These are phyloP conservation scores for Corymbia citriodora DNA, from an alignment of 441 rosid genomes.

Conservation along the genomic window DNA sequence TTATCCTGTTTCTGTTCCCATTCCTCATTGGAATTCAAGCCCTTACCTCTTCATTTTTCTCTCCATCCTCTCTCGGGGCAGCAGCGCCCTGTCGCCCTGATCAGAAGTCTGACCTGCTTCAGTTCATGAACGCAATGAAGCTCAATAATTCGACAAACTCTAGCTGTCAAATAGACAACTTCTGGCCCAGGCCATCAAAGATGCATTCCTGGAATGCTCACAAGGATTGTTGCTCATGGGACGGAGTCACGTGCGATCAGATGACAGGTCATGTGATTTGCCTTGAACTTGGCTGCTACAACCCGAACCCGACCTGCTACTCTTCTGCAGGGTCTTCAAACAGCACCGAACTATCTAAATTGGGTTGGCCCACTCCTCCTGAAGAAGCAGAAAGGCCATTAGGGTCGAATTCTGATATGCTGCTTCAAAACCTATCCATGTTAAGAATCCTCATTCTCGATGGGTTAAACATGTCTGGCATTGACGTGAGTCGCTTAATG, in stretches of 20 bases:
- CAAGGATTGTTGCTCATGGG: not conserved
- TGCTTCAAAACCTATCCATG: not conserved
- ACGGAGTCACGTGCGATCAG: not conserved
- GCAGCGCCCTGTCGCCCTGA: not conserved
- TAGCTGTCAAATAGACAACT: rapidly evolving
- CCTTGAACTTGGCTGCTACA: not conserved
- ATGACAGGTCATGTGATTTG: not conserved
- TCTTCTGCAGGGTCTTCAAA: not conserved
- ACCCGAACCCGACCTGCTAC: not conserved
- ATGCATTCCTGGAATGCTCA: not conserved
- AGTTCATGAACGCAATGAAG: not conserved
- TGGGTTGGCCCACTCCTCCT: not conserved
- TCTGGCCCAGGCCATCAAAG: rapidly evolving
- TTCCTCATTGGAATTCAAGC: too few species aligned
- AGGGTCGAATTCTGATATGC: not conserved
- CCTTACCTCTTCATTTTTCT: not conserved
- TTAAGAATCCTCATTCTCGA: not conserved
- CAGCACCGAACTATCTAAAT: too few species aligned
- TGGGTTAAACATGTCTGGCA: not conserved
- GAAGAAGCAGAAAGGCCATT: not conserved
- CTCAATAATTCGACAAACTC: not conserved
- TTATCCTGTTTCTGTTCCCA: too few species aligned
- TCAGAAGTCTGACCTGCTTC: not conserved
- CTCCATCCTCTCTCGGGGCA: not conserved
- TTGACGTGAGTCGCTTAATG: not conserved